phyloP scores from a whole-genome alignment of 768 basidiomycete species.

The Paxillus ammoniavirescens region DNA sequence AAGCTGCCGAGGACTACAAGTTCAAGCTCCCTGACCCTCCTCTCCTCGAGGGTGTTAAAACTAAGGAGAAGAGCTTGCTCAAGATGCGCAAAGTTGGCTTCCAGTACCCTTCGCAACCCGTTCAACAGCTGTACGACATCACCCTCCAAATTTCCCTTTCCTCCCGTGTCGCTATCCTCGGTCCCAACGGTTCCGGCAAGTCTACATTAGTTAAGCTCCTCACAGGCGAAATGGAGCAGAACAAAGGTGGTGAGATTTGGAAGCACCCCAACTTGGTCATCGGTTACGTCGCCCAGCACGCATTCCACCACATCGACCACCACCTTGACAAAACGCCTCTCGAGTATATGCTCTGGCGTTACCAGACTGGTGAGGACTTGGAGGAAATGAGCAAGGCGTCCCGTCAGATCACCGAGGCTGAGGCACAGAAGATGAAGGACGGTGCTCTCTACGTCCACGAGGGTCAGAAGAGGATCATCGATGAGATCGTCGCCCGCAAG shows the following conservation, averaged over 20 bases:
- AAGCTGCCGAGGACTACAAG: slow-evolving; percentile 95
- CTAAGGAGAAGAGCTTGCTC: slow-evolving; percentile 94
- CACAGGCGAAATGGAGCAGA: slow-evolving; percentile 94
- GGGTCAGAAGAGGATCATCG: slow-evolving; percentile 92
- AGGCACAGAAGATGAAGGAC: slow-evolving; percentile 95
- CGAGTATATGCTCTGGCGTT: slow-evolving; percentile 99
- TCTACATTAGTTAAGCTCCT: slow-evolving; percentile 96
- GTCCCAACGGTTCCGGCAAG: slow-evolving; percentile 99
- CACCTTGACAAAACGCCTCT: slow-evolving; percentile 98
- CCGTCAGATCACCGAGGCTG: slow-evolving; percentile 85
- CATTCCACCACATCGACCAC: slow-evolving; percentile 99
- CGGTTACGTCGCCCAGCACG: slow-evolving; percentile 98
- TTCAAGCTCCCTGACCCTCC: slow-evolving; percentile 98
- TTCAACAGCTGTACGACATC: slow-evolving; percentile 93
- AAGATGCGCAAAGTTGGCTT: slow-evolving; percentile 99
- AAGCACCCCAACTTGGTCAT: slow-evolving; percentile 99
- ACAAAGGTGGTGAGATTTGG: slow-evolving; percentile 97
- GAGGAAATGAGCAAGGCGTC: slow-evolving; percentile 94
- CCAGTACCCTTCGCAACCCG: slow-evolving; percentile 86
- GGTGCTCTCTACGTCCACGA: slow-evolving; percentile 83
- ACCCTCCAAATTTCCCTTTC: slow-evolving; percentile 96
- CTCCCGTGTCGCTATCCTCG: slow-evolving; percentile 97
- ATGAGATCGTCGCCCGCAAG: slow-evolving; percentile 88
- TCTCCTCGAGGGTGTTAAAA: slow-evolving; percentile 99
- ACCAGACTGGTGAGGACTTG: slow-evolving; percentile 98